Conservation (phyloP, 2,329 filamentous ascomycete genomes). For the Pseudogymnoascus sp. region DNA sequence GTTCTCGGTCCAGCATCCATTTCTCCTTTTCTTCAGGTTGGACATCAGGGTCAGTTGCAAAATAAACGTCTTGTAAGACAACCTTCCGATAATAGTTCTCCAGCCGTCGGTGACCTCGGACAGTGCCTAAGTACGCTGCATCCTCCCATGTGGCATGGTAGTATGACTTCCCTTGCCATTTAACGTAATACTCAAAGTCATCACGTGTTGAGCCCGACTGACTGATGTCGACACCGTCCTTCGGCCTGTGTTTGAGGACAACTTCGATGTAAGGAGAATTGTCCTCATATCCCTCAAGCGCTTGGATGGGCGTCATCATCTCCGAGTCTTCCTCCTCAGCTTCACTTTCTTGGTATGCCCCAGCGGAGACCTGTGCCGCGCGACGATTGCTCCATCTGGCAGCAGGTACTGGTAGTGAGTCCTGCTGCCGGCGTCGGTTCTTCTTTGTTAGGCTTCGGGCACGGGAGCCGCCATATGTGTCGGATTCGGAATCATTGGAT, state of each 20-base stretch:
- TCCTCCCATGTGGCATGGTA: conserved; percentile 95
- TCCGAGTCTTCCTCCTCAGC: conserved; percentile 58
- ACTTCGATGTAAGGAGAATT: conserved; percentile 81
- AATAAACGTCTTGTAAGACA: conserved; percentile 70
- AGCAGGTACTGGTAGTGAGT: conserved; percentile 56
- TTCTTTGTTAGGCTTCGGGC: conserved; percentile 65
- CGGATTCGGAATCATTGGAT: conserved; percentile 58
- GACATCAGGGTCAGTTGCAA: conserved; percentile 65
- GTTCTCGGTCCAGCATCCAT: conserved; percentile 90
- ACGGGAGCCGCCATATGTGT: conserved; percentile 71
- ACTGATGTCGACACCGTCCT: conserved; percentile 55
- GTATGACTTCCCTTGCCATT: conserved; percentile 95
- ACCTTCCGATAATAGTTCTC: conserved; percentile 92
- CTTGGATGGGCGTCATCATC: conserved; percentile 60
- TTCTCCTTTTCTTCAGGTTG: conserved; percentile 83
- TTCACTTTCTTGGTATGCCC: conserved; percentile 60
- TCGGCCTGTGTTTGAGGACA: conserved; percentile 77
- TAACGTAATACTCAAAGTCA: conserved; percentile 87
- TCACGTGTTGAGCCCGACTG: conserved; percentile 51
- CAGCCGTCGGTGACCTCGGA: conserved; percentile 76
- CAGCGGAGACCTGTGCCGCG: conserved; percentile 62
- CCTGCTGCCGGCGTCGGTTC: conserved; percentile 65
- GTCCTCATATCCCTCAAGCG: conserved; percentile 63
- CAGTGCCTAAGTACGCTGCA: conserved; percentile 63
- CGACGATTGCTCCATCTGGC: conserved; percentile 87